Evolutionary conservation across 108 stramenopile species (phyloP).

Genomic region (Aurantiochytrium sp.): DNA sequence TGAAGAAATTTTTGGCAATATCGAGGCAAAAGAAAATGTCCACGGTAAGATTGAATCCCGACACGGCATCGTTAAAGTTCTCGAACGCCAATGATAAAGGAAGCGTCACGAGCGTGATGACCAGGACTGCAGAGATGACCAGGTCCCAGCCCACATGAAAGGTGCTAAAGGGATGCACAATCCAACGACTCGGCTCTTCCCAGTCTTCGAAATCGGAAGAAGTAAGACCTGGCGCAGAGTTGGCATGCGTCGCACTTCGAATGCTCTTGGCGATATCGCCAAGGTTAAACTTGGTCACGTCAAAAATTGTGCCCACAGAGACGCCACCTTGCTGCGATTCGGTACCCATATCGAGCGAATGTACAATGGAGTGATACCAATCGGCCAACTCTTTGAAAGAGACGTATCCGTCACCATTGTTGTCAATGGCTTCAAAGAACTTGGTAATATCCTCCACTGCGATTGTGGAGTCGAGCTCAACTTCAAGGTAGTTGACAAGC

Average conservation of each 20-base stretch:
- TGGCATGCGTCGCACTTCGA: not conserved
- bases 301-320: not conserved
- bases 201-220: not conserved
- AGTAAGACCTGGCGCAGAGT: not conserved
- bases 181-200: not conserved
- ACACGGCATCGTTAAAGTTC: constrained; percentile 38
- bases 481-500: not conserved
- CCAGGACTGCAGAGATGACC: constrained; percentile 42
- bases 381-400: not conserved
- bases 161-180: constrained; percentile 47
- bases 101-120: constrained; percentile 47
- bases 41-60: constrained; percentile 43
- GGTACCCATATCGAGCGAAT: not conserved
- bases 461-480: not conserved
- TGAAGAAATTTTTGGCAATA: constrained; percentile 60
- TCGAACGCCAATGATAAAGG: constrained; percentile 57
- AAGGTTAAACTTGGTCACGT: not conserved
- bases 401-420: not conserved
- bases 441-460: not conserved
- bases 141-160: constrained; percentile 49
- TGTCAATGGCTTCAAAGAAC: not conserved
- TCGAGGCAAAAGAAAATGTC: constrained; percentile 57
- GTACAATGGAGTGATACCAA: not conserved
- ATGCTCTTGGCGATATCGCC: not conserved
- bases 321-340: not conserved